phyloP scores from a whole-genome alignment of 2,329 filamentous ascomycete genomes.

The Neoascochyta sp. region DNA sequence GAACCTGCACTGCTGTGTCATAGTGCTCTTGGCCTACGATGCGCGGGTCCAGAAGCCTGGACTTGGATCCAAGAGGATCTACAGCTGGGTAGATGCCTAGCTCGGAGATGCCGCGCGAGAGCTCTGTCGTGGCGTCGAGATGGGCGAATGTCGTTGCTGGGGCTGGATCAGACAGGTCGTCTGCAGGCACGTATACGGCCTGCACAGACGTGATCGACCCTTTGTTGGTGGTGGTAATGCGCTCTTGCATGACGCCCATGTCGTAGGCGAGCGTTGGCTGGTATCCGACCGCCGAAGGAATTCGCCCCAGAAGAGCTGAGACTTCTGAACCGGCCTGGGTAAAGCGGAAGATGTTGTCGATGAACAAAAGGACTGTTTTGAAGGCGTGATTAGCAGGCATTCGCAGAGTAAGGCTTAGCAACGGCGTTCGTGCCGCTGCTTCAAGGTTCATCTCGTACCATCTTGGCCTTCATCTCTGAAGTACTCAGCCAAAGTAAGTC shows the following conservation, averaged over 20 bases:
- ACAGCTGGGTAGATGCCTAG: constrained; percentile 99
- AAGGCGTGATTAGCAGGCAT: too few species aligned
- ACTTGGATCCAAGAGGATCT: constrained; percentile 99
- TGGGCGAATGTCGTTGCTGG: constrained; percentile 99
- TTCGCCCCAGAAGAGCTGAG: constrained; percentile 98
- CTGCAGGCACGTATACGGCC: constrained; percentile 99
- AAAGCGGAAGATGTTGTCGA: constrained; percentile 99
- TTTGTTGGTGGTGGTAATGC: constrained; percentile 99
- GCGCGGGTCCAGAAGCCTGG: constrained; percentile 98
- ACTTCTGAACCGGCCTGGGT: constrained; percentile 99
- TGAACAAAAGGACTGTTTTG: constrained; percentile 99
- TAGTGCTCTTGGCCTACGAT: constrained; percentile 98
- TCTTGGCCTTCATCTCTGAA: constrained; percentile 84
- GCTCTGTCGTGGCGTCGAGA: constrained; percentile 99
- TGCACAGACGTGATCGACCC: constrained; percentile 99
- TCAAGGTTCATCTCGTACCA: too few species aligned
- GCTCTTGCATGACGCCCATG: constrained; percentile 73
- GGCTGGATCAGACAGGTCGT: constrained; percentile 99
- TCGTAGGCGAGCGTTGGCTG: constrained; percentile 44
- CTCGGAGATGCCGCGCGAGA: constrained; percentile 99
- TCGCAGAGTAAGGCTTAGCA: too few species aligned
- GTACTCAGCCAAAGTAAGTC: constrained; percentile 69
- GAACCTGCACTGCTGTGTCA: constrained; percentile 86
- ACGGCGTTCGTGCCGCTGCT: too few species aligned
- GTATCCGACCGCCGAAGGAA: constrained; percentile 99